These are phyloP conservation scores for Phialocephala subalpina DNA, from an alignment of 2,329 filamentous ascomycete species.

Conservation along the genomic window DNA sequence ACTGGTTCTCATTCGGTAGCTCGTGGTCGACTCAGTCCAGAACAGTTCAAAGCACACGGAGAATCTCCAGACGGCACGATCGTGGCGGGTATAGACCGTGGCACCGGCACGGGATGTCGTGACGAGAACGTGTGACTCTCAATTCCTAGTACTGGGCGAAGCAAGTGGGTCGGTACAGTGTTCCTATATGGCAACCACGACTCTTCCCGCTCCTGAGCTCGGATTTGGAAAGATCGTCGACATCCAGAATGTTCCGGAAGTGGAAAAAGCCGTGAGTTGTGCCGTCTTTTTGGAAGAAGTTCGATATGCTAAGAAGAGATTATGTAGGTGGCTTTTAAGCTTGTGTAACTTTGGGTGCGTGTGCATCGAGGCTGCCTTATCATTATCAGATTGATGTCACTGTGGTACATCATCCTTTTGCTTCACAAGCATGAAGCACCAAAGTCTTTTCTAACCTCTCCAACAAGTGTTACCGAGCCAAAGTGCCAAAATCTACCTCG, in stretches of 20 bases:
- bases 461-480: background rate
- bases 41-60: too few species aligned
- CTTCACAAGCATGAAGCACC: background rate
- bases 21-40: too few species aligned
- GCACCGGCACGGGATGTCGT: slow-evolving; percentile 4
- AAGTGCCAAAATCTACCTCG: background rate
- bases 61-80: too few species aligned
- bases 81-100: background rate
- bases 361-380: background rate
- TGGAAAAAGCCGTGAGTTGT: background rate
- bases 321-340: background rate
- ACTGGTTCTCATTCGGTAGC: too few species aligned
- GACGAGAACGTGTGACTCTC: background rate
- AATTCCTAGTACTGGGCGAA: background rate
- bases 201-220: background rate
- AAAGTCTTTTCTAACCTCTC: background rate
- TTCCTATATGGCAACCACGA: background rate
- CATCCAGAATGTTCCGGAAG: background rate
- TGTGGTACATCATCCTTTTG: background rate
- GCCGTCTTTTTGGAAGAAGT: background rate
- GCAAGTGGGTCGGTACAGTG: background rate
- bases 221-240: background rate
- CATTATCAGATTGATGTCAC: background rate
- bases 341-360: background rate
- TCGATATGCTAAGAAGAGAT: background rate